phyloP scores from a whole-genome alignment of 305 asterid genomes.

The Salvia sclarea region DNA sequence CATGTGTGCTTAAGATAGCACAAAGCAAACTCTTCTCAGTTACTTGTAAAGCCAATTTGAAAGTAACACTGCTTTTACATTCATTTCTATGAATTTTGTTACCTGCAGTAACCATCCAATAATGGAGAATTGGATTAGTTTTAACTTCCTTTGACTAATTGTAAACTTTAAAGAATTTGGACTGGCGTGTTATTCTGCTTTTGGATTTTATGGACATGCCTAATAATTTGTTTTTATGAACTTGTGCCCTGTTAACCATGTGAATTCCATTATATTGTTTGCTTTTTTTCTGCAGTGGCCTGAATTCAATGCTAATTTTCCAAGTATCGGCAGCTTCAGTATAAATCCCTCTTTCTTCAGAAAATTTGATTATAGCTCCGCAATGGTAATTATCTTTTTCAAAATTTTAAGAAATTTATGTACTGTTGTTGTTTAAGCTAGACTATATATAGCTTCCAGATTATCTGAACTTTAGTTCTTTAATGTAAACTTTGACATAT shows the following conservation, averaged over 20 bases:
- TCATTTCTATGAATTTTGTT: not conserved
- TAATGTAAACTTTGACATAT: not conserved
- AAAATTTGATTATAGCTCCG: constrained; percentile 83
- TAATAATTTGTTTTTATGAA: constrained; percentile 1
- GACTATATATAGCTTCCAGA: not conserved
- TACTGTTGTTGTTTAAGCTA: constrained; percentile 10
- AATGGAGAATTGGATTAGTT: constrained; percentile 13
- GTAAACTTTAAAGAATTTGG: not conserved
- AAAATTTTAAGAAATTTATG: not conserved
- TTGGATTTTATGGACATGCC: constrained; percentile 8
- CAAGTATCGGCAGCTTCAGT: constrained; percentile 64
- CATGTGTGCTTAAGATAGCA: constrained; percentile 3
- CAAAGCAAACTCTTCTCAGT: not conserved
- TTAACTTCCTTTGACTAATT: not conserved
- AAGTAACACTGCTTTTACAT: not conserved
- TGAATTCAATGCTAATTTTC: constrained; percentile 66
- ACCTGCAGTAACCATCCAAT: not conserved
- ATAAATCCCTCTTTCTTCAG: constrained; percentile 79
- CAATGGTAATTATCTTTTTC: constrained; percentile 69
- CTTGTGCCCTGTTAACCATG: not conserved
- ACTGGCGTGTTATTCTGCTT: constrained; percentile 4
- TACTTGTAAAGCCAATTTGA: constrained; percentile 7
- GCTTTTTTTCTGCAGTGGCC: constrained; percentile 70
- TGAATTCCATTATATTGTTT: not conserved
- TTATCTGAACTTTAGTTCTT: constrained; percentile 3